Percentiles rank a stretch among this genome's conserved stretches.
Conservation (phyloP, 2,329 filamentous ascomycete genomes). For the Colletotrichum neosansevieriae region DNA sequence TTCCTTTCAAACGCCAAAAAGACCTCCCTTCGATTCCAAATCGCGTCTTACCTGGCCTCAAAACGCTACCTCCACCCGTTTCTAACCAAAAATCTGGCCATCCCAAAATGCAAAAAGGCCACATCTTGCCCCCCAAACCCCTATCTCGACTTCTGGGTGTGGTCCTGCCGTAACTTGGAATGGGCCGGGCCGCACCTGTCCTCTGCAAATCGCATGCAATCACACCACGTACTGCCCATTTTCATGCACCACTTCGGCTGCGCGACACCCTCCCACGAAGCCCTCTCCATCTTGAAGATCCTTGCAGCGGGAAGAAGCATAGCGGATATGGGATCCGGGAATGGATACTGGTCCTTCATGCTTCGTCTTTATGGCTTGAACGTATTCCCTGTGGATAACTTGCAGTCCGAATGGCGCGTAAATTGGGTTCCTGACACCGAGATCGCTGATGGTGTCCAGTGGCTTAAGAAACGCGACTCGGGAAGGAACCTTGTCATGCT, state of each 20-base stretch:
- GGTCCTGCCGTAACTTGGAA: slow-evolving; percentile 72
- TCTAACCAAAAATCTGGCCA: slow-evolving; percentile 52
- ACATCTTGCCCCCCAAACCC: slow-evolving; percentile 64
- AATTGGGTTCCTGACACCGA: slow-evolving; percentile 77
- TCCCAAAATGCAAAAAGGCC: slow-evolving; percentile 60
- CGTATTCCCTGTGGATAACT: slow-evolving; percentile 74
- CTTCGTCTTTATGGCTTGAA: slow-evolving; percentile 69
- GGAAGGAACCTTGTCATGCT: slow-evolving; percentile 71
- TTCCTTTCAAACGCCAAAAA: slow-evolving; percentile 74
- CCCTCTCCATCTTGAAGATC: slow-evolving; percentile 69
- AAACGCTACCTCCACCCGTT: slow-evolving; percentile 64
- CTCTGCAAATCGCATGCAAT: slow-evolving; percentile 64
- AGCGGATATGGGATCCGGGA: slow-evolving; percentile 77
- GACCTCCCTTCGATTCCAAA: slow-evolving; percentile 67
- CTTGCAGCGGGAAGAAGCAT: slow-evolving; percentile 66
- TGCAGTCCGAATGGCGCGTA: slow-evolving; percentile 75
- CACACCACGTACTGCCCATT: slow-evolving; percentile 77
- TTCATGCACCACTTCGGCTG: slow-evolving; percentile 86
- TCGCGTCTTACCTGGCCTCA: slow-evolving; percentile 67
- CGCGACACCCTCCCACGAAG: slow-evolving; percentile 75
- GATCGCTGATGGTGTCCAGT: slow-evolving; percentile 70
- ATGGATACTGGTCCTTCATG: slow-evolving; percentile 82
- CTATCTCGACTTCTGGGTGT: slow-evolving; percentile 75
- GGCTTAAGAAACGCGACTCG: slow-evolving; percentile 62
- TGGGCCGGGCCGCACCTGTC: slow-evolving; percentile 71